A percentile compares a stretch with the other conserved stretches of the same genome.
These are phyloP conservation scores for Umbelopsis vinacea DNA, from an alignment of 192 early-diverging fungal species.

Conservation along the genomic window DNA sequence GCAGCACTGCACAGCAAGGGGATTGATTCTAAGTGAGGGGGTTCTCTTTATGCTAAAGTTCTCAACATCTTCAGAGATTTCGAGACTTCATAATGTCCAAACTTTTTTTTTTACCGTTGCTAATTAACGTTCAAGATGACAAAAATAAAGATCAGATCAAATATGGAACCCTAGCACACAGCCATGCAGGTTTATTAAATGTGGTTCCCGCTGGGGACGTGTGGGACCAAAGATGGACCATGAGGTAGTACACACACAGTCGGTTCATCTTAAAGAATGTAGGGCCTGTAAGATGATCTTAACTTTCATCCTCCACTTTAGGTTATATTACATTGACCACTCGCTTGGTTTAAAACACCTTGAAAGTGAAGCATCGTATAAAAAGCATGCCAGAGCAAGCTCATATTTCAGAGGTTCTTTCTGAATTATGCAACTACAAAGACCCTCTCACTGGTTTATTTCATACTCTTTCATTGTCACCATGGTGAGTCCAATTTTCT, in stretches of 20 bases:
- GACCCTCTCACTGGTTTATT: background rate
- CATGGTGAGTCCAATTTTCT: background rate
- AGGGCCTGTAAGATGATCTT: constrained; percentile 5
- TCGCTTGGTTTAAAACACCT: constrained; percentile 24
- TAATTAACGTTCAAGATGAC: too few species aligned
- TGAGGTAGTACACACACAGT: too few species aligned
- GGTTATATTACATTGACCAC: constrained; percentile 18
- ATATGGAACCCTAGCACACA: too few species aligned
- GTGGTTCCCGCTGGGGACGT: too few species aligned
- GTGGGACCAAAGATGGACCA: too few species aligned
- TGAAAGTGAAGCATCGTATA: background rate
- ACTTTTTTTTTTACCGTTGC: too few species aligned
- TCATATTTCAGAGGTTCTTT: background rate
- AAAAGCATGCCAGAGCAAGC: background rate
- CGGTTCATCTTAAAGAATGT: constrained; percentile 9
- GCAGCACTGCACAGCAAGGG: background rate
- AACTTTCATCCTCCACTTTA: constrained; percentile 5
- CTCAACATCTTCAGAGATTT: too few species aligned
- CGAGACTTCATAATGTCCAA: too few species aligned
- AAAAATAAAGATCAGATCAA: too few species aligned
- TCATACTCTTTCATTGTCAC: constrained; percentile 16
- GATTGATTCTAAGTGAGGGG: background rate
- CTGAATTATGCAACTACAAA: background rate
- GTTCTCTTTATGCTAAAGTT: background rate
- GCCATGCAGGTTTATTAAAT: too few species aligned